These are phyloP conservation scores for Zygosaccharomyces bailii DNA, from an alignment of 805 yeast genomes.

Conservation along the genomic window DNA sequence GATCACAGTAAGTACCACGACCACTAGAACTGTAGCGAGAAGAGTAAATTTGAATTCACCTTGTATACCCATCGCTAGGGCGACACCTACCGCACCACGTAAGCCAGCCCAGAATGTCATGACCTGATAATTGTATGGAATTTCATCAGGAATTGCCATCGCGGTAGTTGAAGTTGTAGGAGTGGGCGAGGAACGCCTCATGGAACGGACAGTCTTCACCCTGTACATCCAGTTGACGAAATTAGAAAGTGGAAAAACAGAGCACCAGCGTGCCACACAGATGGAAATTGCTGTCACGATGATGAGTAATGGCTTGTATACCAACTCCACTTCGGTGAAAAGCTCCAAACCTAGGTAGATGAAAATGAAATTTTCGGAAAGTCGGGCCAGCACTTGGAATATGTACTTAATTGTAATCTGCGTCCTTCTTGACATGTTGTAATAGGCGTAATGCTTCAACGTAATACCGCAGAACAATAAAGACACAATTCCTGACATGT, in stretches of 20 bases:
- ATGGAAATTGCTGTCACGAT: slow-evolving; percentile 86
- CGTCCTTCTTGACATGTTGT: slow-evolving; percentile 94
- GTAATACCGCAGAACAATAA: slow-evolving; percentile 95
- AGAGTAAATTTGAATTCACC: slow-evolving; percentile 88
- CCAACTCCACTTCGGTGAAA: slow-evolving; percentile 93
- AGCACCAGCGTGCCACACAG: slow-evolving; percentile 94
- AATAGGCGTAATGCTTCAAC: slow-evolving; percentile 93
- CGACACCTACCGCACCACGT: slow-evolving; percentile 99
- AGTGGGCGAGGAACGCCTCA: slow-evolving; percentile 32
- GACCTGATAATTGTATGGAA: slow-evolving; percentile 93
- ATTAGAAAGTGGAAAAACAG: slow-evolving; percentile 90
- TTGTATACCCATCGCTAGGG: slow-evolving; percentile 94
- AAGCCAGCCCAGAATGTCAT: slow-evolving; percentile 99
- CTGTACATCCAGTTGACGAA: slow-evolving; percentile 76
- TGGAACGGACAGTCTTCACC: slow-evolving; percentile 48
- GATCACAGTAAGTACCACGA: slow-evolving; percentile 92
- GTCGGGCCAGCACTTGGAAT: slow-evolving; percentile 89
- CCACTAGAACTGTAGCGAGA: slow-evolving; percentile 92
- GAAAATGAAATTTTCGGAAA: slow-evolving; percentile 94
- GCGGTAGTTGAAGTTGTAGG: slow-evolving; percentile 28
- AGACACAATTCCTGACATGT: slow-evolving; percentile 98
- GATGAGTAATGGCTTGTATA: slow-evolving; percentile 88
- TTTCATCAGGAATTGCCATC: slow-evolving; percentile 66
- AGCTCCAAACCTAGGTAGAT: slow-evolving; percentile 90
- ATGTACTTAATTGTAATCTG: slow-evolving; percentile 95